Percentiles rank a stretch among this genome's conserved stretches.
Evolutionary conservation across 768 basidiomycete genomes (phyloP).

Genomic region (Termitomyces sp.): DNA sequence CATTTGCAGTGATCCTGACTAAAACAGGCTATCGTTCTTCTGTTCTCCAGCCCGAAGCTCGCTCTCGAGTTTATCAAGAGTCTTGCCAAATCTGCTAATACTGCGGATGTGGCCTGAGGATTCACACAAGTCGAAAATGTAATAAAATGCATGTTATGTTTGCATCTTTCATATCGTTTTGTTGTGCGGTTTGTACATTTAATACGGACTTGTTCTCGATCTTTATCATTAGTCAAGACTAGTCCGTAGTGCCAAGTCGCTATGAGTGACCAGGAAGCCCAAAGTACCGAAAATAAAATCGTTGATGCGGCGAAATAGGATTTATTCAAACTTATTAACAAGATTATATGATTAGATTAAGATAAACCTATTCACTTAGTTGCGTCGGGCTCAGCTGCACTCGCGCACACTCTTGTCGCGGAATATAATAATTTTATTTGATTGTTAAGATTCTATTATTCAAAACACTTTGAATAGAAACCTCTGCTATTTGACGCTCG

Average conservation of each 20-base stretch:
- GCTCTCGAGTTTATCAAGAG: constrained; percentile 65
- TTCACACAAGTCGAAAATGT: background rate
- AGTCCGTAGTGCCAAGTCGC: background rate
- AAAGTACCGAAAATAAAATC: background rate
- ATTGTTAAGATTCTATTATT: no score
- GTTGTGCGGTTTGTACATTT: constrained; percentile 6
- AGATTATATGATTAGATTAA: no score
- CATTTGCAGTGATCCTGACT: background rate
- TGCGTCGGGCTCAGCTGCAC: no score
- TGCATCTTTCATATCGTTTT: background rate
- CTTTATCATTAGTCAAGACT: background rate
- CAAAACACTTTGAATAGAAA: no score
- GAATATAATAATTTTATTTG: no score
- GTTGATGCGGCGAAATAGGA: no score
- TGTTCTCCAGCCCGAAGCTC: constrained; percentile 44
- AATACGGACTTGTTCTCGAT: background rate
- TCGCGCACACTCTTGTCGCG: no score
- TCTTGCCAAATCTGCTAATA: constrained; percentile 6
- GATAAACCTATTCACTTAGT: no score
- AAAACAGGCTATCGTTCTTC: background rate
- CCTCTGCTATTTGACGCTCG: no score
- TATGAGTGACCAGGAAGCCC: background rate
- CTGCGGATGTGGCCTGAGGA: background rate
- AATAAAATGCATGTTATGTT: constrained; percentile 1
- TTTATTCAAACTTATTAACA: no score